These are phyloP conservation scores for Hibiscus trionum DNA, from an alignment of 345 rosid genomes.

Conservation along the genomic window DNA sequence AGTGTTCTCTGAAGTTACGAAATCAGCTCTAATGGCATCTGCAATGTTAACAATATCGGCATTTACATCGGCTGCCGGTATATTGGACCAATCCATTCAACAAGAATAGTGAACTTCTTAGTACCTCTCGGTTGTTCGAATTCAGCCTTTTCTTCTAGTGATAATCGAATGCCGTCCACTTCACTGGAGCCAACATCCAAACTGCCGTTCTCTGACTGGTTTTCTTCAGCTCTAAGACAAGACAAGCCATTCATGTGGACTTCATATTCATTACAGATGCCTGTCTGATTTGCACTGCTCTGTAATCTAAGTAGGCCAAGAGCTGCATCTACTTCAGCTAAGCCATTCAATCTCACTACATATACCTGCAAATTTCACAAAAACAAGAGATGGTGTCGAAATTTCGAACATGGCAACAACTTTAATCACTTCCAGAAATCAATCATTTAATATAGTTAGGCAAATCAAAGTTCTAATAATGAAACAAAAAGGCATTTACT, in stretches of 20 bases:
- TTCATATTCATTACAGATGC: constrained; percentile 13
- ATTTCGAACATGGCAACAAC: not conserved
- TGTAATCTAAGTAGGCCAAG: constrained; percentile 27
- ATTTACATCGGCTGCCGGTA: constrained; percentile 21
- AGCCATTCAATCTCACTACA: constrained; percentile 26
- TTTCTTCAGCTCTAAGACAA: not conserved
- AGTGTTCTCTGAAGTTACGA: constrained; percentile 23
- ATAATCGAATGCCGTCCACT: constrained; percentile 25
- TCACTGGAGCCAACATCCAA: constrained; percentile 16
- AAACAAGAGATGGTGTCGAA: not conserved
- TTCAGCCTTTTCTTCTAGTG: constrained; percentile 13
- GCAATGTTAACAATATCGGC: constrained; percentile 20
- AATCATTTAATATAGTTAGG: not conserved
- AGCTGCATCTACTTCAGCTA: constrained; percentile 32
- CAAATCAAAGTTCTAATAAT: not conserved
- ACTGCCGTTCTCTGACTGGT: constrained; percentile 20
- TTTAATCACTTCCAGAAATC: not conserved
- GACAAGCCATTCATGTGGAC: not conserved
- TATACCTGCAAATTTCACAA: constrained; percentile 24
- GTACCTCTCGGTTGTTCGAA: constrained; percentile 27
- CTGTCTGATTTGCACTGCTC: not conserved
- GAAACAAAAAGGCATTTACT: not conserved
- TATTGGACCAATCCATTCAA: constrained; percentile 17
- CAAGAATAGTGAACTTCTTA: constrained; percentile 26
- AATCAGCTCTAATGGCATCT: constrained; percentile 28